Conservation (phyloP, 1,284 basidiomycete genomes). For the Cronartium quercuum region DNA sequence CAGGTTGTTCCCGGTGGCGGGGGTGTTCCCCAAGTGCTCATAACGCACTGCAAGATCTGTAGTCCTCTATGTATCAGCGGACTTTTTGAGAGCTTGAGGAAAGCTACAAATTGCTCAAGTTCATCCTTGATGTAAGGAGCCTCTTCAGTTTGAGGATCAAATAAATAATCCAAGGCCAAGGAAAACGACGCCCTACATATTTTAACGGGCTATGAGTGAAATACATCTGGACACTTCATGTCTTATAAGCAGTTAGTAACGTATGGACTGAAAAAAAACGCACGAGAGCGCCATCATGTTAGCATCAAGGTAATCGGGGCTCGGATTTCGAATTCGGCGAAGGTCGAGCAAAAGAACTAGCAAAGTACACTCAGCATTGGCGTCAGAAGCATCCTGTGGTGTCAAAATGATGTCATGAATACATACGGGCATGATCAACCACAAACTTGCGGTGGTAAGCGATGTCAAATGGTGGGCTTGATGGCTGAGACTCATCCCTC, state of each 20-base stretch:
- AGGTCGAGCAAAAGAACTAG: conserved; percentile 26
- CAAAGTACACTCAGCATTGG: background rate
- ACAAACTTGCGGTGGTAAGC: conserved; percentile 28
- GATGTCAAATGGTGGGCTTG: conserved; percentile 8
- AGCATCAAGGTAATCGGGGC: conserved; percentile 33
- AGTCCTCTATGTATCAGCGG: conserved; percentile 19
- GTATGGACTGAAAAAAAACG: background rate
- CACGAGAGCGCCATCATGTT: conserved; percentile 28
- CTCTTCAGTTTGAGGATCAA: conserved; percentile 19
- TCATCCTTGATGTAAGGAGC: conserved; percentile 24
- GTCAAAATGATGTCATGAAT: no score
- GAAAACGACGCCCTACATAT: conserved; percentile 27
- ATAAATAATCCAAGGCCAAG: conserved; percentile 34
- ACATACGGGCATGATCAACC: conserved; percentile 33
- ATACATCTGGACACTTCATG: no score
- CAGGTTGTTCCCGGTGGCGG: conserved; percentile 27
- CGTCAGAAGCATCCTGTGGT: no score
- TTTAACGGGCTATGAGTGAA: no score
- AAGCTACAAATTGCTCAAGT: conserved; percentile 21
- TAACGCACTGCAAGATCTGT: conserved; percentile 30
- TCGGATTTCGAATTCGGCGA: conserved; percentile 1
- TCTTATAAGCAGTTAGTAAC: background rate
- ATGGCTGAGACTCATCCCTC: background rate
- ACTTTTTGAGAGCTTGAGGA: conserved; percentile 9
- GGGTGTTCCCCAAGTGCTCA: conserved; percentile 30